Evolutionary conservation across 495 filamentous ascomycete genomes (phyloP).

Genomic region (Endocarpon pusillum): DNA sequence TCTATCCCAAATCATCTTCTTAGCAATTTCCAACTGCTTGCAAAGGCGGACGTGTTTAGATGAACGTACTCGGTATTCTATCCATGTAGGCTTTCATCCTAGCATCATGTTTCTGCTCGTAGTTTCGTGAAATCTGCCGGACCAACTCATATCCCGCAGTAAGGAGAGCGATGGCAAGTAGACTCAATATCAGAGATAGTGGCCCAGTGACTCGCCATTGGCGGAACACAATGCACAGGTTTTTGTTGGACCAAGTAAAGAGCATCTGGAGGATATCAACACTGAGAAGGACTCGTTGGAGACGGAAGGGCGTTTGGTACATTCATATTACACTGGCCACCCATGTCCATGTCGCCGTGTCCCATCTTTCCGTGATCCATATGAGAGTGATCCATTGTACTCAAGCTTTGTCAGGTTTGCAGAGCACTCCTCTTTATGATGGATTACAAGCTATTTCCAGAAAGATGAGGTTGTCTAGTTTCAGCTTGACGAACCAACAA

Average conservation of each 20-base stretch:
- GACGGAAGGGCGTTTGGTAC: slow-evolving; percentile 25
- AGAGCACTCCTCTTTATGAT: too few species aligned
- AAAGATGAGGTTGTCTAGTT: too few species aligned
- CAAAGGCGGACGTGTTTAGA: too few species aligned
- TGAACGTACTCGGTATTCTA: slow-evolving; percentile 36
- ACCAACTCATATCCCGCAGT: slow-evolving; percentile 84
- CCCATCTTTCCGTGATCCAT: slow-evolving; percentile 32
- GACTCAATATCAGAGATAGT: slow-evolving; percentile 57
- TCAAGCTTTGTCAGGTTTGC: too few species aligned
- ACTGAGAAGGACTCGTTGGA: background rate
- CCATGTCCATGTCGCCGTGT: slow-evolving; percentile 45
- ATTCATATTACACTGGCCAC: slow-evolving; percentile 66
- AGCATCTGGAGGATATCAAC: slow-evolving; percentile 53
- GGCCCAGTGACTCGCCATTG: slow-evolving; percentile 70
- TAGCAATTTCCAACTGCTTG: too few species aligned
- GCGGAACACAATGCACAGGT: slow-evolving; percentile 90
- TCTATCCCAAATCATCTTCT: too few species aligned
- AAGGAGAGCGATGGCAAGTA: slow-evolving; percentile 63
- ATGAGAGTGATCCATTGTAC: slow-evolving; percentile 24
- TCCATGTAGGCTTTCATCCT: slow-evolving; percentile 28
- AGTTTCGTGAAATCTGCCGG: slow-evolving; percentile 55
- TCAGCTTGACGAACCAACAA: too few species aligned
- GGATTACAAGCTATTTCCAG: too few species aligned
- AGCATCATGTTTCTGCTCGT: slow-evolving; percentile 45
- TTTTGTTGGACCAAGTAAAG: slow-evolving; percentile 82